Conservation (phyloP, 306 rosid genomes). For the Spatholobus suberectus region DNA sequence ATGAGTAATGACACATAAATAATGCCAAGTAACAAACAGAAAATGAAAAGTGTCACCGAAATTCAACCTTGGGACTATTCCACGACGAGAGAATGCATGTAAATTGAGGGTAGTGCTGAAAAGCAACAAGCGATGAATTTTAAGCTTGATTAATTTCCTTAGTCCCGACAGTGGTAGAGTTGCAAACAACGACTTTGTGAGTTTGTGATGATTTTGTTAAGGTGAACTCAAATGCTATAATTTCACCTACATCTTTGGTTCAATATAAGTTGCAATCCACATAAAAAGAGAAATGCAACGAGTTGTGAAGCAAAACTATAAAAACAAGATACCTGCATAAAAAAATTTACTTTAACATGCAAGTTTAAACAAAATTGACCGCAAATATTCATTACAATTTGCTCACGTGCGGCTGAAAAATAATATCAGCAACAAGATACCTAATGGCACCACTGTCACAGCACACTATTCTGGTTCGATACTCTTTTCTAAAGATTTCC, state of each 20-base stretch:
- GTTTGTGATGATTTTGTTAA: no score
- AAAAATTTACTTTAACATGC: not conserved
- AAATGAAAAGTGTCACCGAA: not conserved
- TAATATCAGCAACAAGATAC: not conserved
- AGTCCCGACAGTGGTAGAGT: no score
- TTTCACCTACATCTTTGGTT: no score
- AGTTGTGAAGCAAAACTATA: not conserved
- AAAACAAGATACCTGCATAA: not conserved
- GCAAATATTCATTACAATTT: constrained; percentile 3
- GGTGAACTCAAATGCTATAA: no score
- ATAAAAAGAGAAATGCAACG: no score
- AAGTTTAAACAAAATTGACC: not conserved
- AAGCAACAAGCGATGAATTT: not conserved
- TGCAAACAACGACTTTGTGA: no score
- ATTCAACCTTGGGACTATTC: not conserved
- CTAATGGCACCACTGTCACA: no score
- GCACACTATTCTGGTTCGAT: no score
- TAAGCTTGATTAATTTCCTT: not conserved
- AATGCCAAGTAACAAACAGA: no score
- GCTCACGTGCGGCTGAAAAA: constrained; percentile 10
- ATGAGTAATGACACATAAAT: no score
- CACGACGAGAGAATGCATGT: not conserved
- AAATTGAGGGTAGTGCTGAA: not conserved
- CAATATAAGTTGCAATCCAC: no score
- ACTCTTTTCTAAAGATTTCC: no score